Base-by-base conservation (phyloP, 2,329 filamentous ascomycete species). In the Penicillium sp. region DNA sequence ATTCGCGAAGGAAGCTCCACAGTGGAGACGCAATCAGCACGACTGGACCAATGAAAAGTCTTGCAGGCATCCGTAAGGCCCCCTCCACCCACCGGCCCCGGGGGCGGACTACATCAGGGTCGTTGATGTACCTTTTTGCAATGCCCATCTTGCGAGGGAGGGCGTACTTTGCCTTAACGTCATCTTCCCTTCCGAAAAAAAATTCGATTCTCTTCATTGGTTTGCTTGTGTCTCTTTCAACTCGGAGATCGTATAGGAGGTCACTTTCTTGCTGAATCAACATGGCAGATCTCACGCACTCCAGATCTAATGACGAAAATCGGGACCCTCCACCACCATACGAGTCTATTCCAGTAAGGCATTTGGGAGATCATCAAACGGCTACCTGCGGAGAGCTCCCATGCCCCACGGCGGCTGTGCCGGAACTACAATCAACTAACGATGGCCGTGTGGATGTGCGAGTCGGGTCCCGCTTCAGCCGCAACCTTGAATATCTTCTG, bases 401-500 rank as follows among this genome's bases (percentile, higher is more conserved):
- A n/a, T 36, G 34, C 34, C 34, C 34, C 34, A 36, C 34, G 34
- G 21, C 36, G 14, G 14, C 46, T 2, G 39, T 31, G 11, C 22
- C 46, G 18, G 36, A 41, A 3, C 34, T 48, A 14, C 18, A 13
- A 16, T 29, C 24, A 11, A 32, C 46, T 29, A 14, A 16, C 22
- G 46, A 48, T 48, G 46, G 36, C n/a, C 46, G 46, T 3, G 34
- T 48, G 21, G 24, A 48, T 13, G 27, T 48, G 21, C 14, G 36
- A 27, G 46, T 48, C 21, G 46, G 36, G 27, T 48, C 36, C 13
- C 34, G 36, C 6, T 41, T 48, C 36, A 41, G 46, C 36, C 46
- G 22, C 18, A 48, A 48, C 24, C 36, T 41, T 2, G 46, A 48
- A 32, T 13, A 36, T 22, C 11, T 32, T 24, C 24, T 44, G 27